A percentile compares a stretch with the other conserved stretches of the same genome.
phyloP scores from a whole-genome alignment of 1,284 basidiomycete genomes.

The Meira nashicola region DNA sequence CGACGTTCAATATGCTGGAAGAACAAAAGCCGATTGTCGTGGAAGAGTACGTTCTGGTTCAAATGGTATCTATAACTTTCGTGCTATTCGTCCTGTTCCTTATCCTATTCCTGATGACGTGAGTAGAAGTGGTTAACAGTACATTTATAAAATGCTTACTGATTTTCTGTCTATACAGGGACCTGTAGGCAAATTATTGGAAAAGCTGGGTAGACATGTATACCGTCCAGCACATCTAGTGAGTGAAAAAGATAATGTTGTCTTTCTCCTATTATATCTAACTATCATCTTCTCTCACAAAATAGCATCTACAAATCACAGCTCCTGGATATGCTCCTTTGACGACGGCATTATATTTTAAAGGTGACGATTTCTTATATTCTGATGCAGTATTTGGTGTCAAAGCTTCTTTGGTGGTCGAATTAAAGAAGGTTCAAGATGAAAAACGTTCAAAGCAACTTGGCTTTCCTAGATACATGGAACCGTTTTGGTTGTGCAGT shows the following conservation, averaged over 20 bases:
- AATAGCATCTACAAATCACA: conserved; percentile 62
- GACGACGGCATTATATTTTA: conserved; percentile 35
- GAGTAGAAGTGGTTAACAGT: too few species aligned
- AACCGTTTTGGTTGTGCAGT: too few species aligned
- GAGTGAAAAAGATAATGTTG: too few species aligned
- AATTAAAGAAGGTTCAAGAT: too few species aligned
- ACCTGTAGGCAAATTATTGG: conserved; percentile 66
- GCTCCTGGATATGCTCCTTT: conserved; percentile 68
- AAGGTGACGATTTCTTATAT: background rate
- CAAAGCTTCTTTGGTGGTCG: background rate
- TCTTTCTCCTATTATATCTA: too few species aligned
- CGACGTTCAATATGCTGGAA: conserved; percentile 64
- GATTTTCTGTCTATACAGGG: too few species aligned
- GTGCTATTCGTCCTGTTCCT: conserved; percentile 68
- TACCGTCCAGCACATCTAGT: conserved; percentile 74
- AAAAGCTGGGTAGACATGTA: conserved; percentile 65
- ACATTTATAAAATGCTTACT: too few species aligned
- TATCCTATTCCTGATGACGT: conserved; percentile 66
- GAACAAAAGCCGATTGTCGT: conserved; percentile 68
- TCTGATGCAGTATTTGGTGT: background rate
- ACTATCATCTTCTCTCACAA: too few species aligned
- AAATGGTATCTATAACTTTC: conserved; percentile 63
- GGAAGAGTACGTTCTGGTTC: conserved; percentile 64
- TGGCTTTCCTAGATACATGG: too few species aligned
- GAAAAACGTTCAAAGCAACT: too few species aligned